Evolutionary conservation across 1,284 basidiomycete genomes (phyloP), one percentile per base, ranked within the genome.

Genomic region (Thecaphora thlaspeos): DNA sequence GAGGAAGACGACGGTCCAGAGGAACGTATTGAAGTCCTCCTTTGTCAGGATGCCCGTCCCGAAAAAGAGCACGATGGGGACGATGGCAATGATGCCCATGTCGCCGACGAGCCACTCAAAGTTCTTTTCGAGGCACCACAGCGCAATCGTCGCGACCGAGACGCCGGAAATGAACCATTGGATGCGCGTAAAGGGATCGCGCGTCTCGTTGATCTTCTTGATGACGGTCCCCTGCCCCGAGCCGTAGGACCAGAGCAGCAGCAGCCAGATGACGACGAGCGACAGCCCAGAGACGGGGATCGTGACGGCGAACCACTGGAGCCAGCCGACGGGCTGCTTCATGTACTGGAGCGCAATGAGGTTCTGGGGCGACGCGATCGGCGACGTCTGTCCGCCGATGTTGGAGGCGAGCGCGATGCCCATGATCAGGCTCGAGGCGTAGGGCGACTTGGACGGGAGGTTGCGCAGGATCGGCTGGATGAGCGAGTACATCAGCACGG

Each of bases 331-430:
- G 4, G 85, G 84, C 3, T 88, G 87, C 45, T 90, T 85, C 94
- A 99, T 97, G 28, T 83, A 85, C 43, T 85, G 82, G 12, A 97
- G 81, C 2, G 94, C 93, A 68, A 98, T 97, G 24, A 97, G 83
- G 78, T 98, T 99, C 79, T 99, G 95, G 0, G 95, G 94, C 0
- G 92, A 95, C 0, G 93, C 95, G 50, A 81, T 81, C 4, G 91
- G 92, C 2, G 91, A 96, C 49, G 87, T 89, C 80, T 94, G 91
- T 0, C 92, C 92, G n/a, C 95, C 95, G 57, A 98, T 94, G 79
- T 98, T 98, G 30, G 93, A 91, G 0, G 94, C 92, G 4, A 99
- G 84, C 1, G 95, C 95, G 58, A 98, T 98, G 10, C 89, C 93
- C 64, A 98, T 84, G 65, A 98, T 93, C 41, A 98, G 82, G 73